Percentiles rank a stretch among this genome's conserved stretches.
Evolutionary conservation across 768 basidiomycete species (phyloP).

Genomic region (Lentinula aciculospora): DNA sequence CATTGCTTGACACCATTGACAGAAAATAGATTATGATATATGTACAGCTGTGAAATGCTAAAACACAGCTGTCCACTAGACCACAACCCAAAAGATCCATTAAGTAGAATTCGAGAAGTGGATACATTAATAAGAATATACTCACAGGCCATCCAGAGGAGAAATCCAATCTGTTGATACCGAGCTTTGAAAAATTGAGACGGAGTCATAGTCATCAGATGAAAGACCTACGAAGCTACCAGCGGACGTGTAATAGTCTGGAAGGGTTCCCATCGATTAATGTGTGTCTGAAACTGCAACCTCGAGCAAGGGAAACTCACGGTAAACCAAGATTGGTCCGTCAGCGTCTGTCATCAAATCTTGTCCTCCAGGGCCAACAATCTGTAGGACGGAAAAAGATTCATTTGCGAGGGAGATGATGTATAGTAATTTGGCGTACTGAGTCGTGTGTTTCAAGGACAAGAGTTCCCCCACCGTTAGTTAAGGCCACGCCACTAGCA

Average conservation of each 20-base stretch:
- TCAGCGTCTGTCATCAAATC: conserved; percentile 39
- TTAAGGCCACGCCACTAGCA: conserved; percentile 35
- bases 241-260: conserved; percentile 46
- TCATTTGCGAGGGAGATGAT: not conserved
- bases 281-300: not conserved
- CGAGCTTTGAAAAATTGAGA: conserved; percentile 22
- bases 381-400: conserved; percentile 18
- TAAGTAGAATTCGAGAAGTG: too few species aligned
- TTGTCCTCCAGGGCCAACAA: conserved; percentile 52
- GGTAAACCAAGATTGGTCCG: conserved; percentile 44
- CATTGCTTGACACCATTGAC: too few species aligned
- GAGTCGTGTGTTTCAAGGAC: conserved; percentile 39
- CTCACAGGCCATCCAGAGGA: conserved; percentile 45
- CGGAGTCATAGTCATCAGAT: not conserved
- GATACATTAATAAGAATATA: not conserved
- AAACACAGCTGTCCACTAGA: not conserved
- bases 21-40: not conserved
- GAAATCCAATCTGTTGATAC: conserved; percentile 43
- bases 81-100: not conserved
- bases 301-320: conserved; percentile 27
- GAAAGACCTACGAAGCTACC: conserved; percentile 33
- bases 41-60: not conserved
- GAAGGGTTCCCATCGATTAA: not conserved
- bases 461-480: conserved; percentile 46
- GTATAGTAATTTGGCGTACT: conserved; percentile 19